phyloP scores from a whole-genome alignment of 2,329 filamentous ascomycete species.

The Lasiodiplodia sp. region DNA sequence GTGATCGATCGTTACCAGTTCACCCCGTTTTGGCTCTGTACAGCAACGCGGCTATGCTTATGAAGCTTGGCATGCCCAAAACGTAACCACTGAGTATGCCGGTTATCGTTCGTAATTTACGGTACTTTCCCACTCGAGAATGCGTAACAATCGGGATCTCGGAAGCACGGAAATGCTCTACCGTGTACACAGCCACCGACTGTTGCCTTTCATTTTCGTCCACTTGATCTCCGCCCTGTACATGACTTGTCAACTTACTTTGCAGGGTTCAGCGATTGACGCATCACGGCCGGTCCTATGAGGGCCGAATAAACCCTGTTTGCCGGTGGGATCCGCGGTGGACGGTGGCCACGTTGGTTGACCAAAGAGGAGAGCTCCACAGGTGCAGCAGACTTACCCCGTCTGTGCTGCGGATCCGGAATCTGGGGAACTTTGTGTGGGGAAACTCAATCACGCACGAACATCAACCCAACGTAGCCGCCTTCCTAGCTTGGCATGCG shows the following conservation, averaged over 20 bases:
- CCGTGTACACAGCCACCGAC: neutral
- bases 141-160: no score
- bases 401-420: constrained; percentile 19
- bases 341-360: neutral
- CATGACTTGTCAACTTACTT: neutral
- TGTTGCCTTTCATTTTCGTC: no score
- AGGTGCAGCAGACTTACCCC: neutral
- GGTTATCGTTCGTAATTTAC: no score
- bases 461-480: neutral
- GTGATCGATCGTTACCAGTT: neutral
- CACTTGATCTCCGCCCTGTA: neutral
- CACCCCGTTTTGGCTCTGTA: neutral
- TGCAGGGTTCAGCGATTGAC: neutral
- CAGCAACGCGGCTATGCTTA: neutral
- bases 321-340: neutral
- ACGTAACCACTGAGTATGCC: no score
- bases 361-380: no score
- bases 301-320: neutral
- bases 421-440: constrained; percentile 22
- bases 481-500: constrained; percentile 7
- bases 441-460: constrained; percentile 1
- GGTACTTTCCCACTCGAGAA: no score
- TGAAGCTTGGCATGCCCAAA: neutral
- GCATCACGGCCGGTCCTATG: neutral
- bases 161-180: neutral